Evolutionary conservation across 768 basidiomycete species (phyloP).

Genomic region (Tulasnella sp.): DNA sequence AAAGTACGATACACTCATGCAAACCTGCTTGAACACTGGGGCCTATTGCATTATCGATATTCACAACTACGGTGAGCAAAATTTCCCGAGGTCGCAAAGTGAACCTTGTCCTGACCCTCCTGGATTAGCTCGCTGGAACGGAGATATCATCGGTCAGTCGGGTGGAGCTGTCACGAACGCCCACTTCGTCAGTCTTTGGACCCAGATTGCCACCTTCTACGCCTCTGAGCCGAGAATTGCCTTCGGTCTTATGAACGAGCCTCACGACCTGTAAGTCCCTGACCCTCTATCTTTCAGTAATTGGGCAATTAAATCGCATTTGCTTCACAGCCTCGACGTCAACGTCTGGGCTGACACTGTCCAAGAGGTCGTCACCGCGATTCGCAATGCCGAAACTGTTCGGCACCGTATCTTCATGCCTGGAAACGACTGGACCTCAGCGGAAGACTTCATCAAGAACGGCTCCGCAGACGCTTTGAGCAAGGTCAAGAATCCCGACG

Average conservation of each 20-base stretch:
- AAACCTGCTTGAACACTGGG: conserved; percentile 49
- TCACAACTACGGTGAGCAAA: conserved; percentile 31
- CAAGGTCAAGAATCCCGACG: conserved; percentile 47
- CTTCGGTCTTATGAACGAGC: conserved; percentile 55
- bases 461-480: conserved; percentile 49
- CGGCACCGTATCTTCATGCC: conserved; percentile 56
- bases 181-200: conserved; percentile 53
- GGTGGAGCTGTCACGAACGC: conserved; percentile 55
- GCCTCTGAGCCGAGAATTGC: conserved; percentile 37
- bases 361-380: conserved; percentile 58
- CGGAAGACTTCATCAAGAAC: conserved; percentile 44
- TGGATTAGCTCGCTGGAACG: conserved; percentile 51
- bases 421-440: conserved; percentile 51
- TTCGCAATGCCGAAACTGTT: conserved; percentile 53
- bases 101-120: conserved; percentile 33
- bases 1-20: conserved; percentile 51
- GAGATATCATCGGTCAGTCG: conserved; percentile 52
- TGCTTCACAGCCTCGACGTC: conserved; percentile 43
- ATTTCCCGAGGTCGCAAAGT: conserved; percentile 39
- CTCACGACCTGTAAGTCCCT: conserved; percentile 44
- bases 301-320: too few species aligned
- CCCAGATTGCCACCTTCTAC: conserved; percentile 49
- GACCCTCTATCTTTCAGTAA: too few species aligned
- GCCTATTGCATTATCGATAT: conserved; percentile 54
- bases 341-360: conserved; percentile 48